Conservation (phyloP, 2,329 filamentous ascomycete genomes). For the Pseudogymnoascus sp. region DNA sequence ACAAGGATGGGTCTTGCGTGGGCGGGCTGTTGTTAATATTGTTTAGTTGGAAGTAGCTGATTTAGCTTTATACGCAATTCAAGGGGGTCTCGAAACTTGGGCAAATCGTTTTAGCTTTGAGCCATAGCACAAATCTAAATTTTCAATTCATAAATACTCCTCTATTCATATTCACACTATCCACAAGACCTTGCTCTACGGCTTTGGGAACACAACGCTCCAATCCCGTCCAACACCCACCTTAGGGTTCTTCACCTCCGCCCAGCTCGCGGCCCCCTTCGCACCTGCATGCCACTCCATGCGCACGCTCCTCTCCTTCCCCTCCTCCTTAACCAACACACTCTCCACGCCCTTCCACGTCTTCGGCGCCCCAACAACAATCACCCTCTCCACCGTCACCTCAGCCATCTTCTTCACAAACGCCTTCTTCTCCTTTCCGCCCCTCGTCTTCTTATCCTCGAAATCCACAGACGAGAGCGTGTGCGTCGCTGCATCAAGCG, state of each 20-base stretch:
- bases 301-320: slow-evolving; percentile 47
- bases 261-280: slow-evolving; percentile 51
- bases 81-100: neutral
- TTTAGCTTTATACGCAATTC: neutral
- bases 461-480: slow-evolving; percentile 64
- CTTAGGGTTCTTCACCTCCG: slow-evolving; percentile 54
- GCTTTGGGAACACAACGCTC: slow-evolving; percentile 34
- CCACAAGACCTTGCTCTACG: neutral
- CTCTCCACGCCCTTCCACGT: slow-evolving; percentile 59
- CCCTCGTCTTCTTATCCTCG: slow-evolving; percentile 35
- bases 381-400: slow-evolving; percentile 74
- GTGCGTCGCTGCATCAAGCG: slow-evolving; percentile 44
- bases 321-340: slow-evolving; percentile 48
- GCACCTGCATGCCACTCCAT: slow-evolving; percentile 50
- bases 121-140: slow-evolving; percentile 1
- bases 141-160: neutral
- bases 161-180: neutral
- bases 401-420: slow-evolving; percentile 74
- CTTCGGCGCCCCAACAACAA: slow-evolving; percentile 71
- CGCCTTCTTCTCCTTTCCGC: slow-evolving; percentile 43
- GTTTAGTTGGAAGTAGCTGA: neutral
- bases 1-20: neutral
- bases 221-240: slow-evolving; percentile 56
- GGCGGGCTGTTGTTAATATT: neutral
- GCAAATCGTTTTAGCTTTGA: neutral